Evolutionary conservation across 805 yeast species (phyloP).

Genomic region (Candida sphagnicola): DNA sequence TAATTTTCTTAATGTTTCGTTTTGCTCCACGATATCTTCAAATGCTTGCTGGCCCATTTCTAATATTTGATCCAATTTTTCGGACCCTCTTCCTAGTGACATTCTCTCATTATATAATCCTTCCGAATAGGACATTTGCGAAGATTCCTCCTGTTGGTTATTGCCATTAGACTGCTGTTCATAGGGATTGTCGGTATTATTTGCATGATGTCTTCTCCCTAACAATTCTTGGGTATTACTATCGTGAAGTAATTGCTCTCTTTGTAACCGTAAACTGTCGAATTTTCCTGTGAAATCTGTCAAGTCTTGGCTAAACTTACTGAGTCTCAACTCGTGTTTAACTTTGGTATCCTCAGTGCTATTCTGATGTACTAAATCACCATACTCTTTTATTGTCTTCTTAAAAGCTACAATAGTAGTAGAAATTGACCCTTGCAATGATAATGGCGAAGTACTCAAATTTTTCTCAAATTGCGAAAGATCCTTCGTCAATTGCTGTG

Average conservation of each 20-base stretch:
- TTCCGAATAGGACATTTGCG: slow-evolving; percentile 42
- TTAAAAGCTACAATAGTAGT: slow-evolving; percentile 72
- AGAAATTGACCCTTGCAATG: slow-evolving; percentile 74
- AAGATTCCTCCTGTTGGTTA: slow-evolving; percentile 15
- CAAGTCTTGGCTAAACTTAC: slow-evolving; percentile 49
- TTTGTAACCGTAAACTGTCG: slow-evolving; percentile 47
- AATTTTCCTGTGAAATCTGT: slow-evolving; percentile 47
- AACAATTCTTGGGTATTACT: slow-evolving; percentile 50
- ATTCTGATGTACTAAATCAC: slow-evolving; percentile 56
- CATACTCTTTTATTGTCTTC: slow-evolving; percentile 72
- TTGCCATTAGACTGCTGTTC: slow-evolving; percentile 23
- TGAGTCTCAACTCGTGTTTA: slow-evolving; percentile 49
- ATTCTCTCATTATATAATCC: slow-evolving; percentile 70
- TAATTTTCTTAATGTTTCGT: slow-evolving; percentile 60
- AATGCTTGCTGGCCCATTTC: slow-evolving; percentile 86
- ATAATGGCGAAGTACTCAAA: slow-evolving; percentile 65
- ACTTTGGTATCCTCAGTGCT: slow-evolving; percentile 54
- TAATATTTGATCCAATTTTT: slow-evolving; percentile 82
- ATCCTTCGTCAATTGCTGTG: slow-evolving; percentile 68
- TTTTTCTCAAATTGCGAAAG: slow-evolving; percentile 61
- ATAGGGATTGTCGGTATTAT: slow-evolving; percentile 47
- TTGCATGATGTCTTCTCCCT: slow-evolving; percentile 41
- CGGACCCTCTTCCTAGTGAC: slow-evolving; percentile 62
- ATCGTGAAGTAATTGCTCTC: slow-evolving; percentile 51
- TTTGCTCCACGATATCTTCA: slow-evolving; percentile 83